Evolutionary conservation across 805 yeast genomes (phyloP).

Genomic region (Ogataea dorogensis): DNA sequence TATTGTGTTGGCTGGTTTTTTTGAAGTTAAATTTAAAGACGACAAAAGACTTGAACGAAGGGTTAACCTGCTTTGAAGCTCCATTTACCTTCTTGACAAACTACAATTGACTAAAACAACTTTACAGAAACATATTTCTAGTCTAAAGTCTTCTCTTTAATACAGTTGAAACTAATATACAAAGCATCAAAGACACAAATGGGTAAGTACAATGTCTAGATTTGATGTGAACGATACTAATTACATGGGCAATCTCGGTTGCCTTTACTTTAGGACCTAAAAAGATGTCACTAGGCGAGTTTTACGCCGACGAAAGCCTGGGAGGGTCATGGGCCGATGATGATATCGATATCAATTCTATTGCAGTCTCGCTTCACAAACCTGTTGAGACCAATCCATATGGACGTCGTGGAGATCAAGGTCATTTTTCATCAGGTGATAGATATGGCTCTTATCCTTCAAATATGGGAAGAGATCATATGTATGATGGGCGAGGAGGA

Average conservation of each 20-base stretch:
- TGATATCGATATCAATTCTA: constrained; percentile 62
- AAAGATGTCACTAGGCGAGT: constrained; percentile 47
- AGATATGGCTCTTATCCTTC: constrained; percentile 8
- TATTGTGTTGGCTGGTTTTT: constrained; percentile 4
- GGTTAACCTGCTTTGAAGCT: background rate
- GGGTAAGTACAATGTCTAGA: constrained; percentile 10
- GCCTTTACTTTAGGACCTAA: constrained; percentile 28
- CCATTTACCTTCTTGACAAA: background rate
- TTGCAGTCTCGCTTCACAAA: constrained; percentile 43
- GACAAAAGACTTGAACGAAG: constrained; percentile 1
- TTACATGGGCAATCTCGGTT: constrained; percentile 8
- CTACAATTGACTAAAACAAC: background rate
- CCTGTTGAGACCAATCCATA: constrained; percentile 11
- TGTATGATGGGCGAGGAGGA: constrained; percentile 15
- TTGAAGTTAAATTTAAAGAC: constrained; percentile 4
- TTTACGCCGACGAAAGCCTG: constrained; percentile 42
- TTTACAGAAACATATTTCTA: background rate
- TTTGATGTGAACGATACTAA: constrained; percentile 4
- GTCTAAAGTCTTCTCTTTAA: no score
- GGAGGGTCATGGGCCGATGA: constrained; percentile 72
- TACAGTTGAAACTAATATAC: background rate
- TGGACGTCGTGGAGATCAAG: constrained; percentile 11
- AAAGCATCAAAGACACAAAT: constrained; percentile 4
- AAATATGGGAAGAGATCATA: constrained; percentile 5
- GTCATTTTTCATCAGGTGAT: constrained; percentile 6